phyloP scores from a whole-genome alignment of 2,329 filamentous ascomycete genomes.

The Ophiocordyceps camponoti-saundersi region DNA sequence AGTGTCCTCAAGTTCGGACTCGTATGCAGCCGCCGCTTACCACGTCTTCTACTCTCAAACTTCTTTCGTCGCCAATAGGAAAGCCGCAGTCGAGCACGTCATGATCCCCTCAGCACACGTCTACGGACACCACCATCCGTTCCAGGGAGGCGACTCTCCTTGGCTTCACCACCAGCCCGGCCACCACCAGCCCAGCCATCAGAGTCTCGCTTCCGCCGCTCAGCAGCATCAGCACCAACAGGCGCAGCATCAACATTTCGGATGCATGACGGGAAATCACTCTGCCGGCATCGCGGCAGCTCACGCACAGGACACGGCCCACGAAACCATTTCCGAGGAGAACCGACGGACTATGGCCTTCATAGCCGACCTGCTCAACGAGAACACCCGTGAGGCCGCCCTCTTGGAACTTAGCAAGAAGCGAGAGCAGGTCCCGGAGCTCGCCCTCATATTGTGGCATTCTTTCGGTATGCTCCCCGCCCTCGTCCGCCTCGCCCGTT shows the following conservation, averaged over 20 bases:
- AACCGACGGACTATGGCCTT: constrained; percentile 84
- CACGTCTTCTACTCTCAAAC: background rate
- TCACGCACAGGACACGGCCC: constrained; percentile 35
- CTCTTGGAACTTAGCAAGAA: constrained; percentile 96
- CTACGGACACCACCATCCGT: constrained; percentile 53
- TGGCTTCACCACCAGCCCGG: constrained; percentile 52
- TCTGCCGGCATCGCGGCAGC: constrained; percentile 27
- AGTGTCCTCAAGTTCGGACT: background rate
- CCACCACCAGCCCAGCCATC: constrained; percentile 42
- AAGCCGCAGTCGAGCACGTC: constrained; percentile 10
- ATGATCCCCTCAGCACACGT: constrained; percentile 50
- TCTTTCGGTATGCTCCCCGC: constrained; percentile 60
- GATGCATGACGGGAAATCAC: constrained; percentile 52
- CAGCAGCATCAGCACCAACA: constrained; percentile 26
- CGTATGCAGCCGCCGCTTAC: background rate
- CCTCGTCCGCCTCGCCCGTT: background rate
- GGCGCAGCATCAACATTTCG: constrained; percentile 47
- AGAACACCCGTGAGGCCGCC: constrained; percentile 73
- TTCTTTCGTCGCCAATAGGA: background rate
- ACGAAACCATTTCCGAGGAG: constrained; percentile 68
- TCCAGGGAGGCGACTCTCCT: constrained; percentile 42
- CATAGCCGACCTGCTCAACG: constrained; percentile 81
- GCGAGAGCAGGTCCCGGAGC: constrained; percentile 89
- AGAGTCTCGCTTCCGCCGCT: constrained; percentile 30
- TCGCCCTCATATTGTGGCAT: constrained; percentile 94